These are phyloP conservation scores for Zea mays DNA, from an alignment of 176 grass and related monocot genomes.

Conservation along the genomic window Zm-B73-REFERENCE-NAM-5.0 NC_050102.1:174664001-174664500, in stretches of 20 bases:
- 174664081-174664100: constrained; percentile 38
- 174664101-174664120: constrained; percentile 26
- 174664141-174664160: constrained; percentile 34
- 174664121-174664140: constrained; percentile 52
- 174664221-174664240: neutral
- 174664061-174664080: constrained; percentile 49
- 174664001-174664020: constrained; percentile 42
- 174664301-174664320: constrained; percentile 5
- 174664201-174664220: constrained; percentile 17
- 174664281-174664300: neutral
- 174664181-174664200: neutral
- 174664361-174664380: no score
- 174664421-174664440: no score
- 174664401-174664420: no score
- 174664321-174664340: constrained; percentile 12
- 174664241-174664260: neutral
- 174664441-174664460: no score
- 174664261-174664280: neutral
- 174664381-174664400: no score
- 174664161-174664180: neutral
- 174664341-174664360: neutral
- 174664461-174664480: no score
- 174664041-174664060: constrained; percentile 43
- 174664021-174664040: constrained; percentile 19
- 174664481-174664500: no score